These are phyloP conservation scores for Glycyrrhiza uralensis DNA, from an alignment of 306 rosid genomes.

Conservation along the genomic window DNA sequence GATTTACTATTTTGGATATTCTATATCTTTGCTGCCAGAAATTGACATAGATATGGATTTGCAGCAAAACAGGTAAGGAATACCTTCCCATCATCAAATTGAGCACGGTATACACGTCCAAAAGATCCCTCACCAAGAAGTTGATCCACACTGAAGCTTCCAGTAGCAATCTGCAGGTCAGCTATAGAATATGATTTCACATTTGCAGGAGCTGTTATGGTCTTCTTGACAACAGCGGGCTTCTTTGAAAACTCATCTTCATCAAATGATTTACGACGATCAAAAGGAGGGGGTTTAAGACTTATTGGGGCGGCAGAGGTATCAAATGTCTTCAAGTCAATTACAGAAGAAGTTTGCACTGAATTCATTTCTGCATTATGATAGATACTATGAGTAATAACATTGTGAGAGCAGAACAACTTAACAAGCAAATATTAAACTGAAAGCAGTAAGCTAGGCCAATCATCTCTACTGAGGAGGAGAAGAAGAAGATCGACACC, in stretches of 20 bases:
- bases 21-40: neutral
- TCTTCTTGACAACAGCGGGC: slow-evolving; percentile 56
- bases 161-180: slow-evolving; percentile 97
- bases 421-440: neutral
- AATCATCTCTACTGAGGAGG: neutral
- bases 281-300: slow-evolving; percentile 95
- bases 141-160: slow-evolving; percentile 83
- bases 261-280: slow-evolving; percentile 78
- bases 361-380: slow-evolving; percentile 71
- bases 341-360: slow-evolving; percentile 44
- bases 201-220: slow-evolving; percentile 49
- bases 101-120: slow-evolving; percentile 95
- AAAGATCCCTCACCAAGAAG: slow-evolving; percentile 91
- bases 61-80: slow-evolving; percentile 8
- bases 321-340: slow-evolving; percentile 65
- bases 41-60: slow-evolving; percentile 8
- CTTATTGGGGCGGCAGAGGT: slow-evolving; percentile 46
- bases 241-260: slow-evolving; percentile 62
- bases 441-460: neutral
- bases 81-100: slow-evolving; percentile 90
- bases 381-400: slow-evolving; percentile 12
- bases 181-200: slow-evolving; percentile 80
- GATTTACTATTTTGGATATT: neutral
- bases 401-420: neutral
- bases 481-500: neutral